phyloP scores from a whole-genome alignment of 208 protist species.

The Acanthamoeba sp. region DNA sequence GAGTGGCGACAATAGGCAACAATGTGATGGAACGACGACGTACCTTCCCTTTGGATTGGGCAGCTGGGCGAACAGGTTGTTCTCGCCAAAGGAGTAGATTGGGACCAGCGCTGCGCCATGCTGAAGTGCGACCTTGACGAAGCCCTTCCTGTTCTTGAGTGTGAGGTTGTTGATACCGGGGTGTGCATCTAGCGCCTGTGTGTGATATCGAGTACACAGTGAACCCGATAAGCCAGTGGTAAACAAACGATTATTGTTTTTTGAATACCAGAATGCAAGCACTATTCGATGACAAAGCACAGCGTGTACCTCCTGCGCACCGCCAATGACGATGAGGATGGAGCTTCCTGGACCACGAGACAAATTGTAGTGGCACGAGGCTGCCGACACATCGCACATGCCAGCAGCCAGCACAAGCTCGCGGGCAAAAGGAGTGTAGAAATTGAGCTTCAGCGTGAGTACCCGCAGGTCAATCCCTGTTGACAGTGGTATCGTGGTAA shows the following conservation, averaged over 20 bases:
- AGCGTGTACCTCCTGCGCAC: slow-evolving; percentile 74
- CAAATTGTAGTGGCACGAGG: slow-evolving; percentile 67
- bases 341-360: slow-evolving; percentile 49
- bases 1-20: background rate
- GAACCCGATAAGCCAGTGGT: too few species aligned
- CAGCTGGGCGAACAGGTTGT: slow-evolving; percentile 83
- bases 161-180: slow-evolving; percentile 78
- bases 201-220: too few species aligned
- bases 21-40: background rate
- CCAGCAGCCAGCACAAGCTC: slow-evolving; percentile 80
- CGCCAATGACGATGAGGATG: slow-evolving; percentile 80
- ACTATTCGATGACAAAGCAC: background rate
- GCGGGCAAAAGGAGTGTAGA: slow-evolving; percentile 79
- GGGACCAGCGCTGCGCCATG: slow-evolving; percentile 79
- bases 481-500: background rate
- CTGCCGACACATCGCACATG: slow-evolving; percentile 66
- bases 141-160: slow-evolving; percentile 83
- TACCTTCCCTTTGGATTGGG: slow-evolving; percentile 72
- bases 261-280: background rate
- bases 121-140: slow-evolving; percentile 78
- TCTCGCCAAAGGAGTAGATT: slow-evolving; percentile 83
- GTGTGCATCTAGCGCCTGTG: slow-evolving; percentile 78
- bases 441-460: slow-evolving; percentile 82
- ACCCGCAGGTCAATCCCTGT: slow-evolving; percentile 77
- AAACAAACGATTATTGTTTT: too few species aligned